phyloP scores from a whole-genome alignment of 176 grass and related monocot genomes.

The Pontederia crassipes region DNA sequence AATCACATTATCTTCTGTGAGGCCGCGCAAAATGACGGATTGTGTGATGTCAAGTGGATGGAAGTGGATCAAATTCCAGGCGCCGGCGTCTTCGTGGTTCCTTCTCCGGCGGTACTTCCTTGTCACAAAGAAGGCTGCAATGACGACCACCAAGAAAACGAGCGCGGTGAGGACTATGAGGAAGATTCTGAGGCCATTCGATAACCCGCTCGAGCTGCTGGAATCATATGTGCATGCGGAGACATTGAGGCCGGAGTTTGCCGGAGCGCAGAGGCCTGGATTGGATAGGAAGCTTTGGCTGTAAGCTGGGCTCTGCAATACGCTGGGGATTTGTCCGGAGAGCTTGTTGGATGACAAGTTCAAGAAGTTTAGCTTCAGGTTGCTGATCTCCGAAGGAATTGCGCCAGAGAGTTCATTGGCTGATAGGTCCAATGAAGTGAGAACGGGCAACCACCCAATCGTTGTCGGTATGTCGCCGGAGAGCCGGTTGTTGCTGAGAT shows the following conservation, averaged over 20 bases:
- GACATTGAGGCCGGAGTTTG: conserved; percentile 24
- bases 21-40: conserved; percentile 25
- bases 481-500: conserved; percentile 49
- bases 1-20: conserved; percentile 62
- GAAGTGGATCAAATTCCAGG: conserved; percentile 73
- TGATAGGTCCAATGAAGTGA: conserved; percentile 59
- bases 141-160: conserved; percentile 25
- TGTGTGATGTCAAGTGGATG: conserved; percentile 43
- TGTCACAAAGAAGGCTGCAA: conserved; percentile 23
- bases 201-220: conserved; percentile 22
- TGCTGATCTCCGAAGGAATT: conserved; percentile 35
- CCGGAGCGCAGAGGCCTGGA: conserved; percentile 43
- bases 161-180: conserved; percentile 32
- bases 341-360: conserved; percentile 75
- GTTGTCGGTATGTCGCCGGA: conserved; percentile 44
- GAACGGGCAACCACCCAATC: conserved; percentile 29
- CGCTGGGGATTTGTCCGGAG: conserved; percentile 38
- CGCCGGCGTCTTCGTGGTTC: conserved; percentile 11
- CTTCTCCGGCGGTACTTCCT: conserved; percentile 31
- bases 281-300: conserved; percentile 61
- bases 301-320: conserved; percentile 25
- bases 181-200: conserved; percentile 28
- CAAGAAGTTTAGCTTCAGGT: conserved; percentile 24
- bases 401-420: conserved; percentile 54
- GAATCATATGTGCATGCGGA: conserved; percentile 15